Evolutionary conservation across 352 stramenopile genomes (phyloP).

Genomic region (Elongisporangium anandrum): DNA sequence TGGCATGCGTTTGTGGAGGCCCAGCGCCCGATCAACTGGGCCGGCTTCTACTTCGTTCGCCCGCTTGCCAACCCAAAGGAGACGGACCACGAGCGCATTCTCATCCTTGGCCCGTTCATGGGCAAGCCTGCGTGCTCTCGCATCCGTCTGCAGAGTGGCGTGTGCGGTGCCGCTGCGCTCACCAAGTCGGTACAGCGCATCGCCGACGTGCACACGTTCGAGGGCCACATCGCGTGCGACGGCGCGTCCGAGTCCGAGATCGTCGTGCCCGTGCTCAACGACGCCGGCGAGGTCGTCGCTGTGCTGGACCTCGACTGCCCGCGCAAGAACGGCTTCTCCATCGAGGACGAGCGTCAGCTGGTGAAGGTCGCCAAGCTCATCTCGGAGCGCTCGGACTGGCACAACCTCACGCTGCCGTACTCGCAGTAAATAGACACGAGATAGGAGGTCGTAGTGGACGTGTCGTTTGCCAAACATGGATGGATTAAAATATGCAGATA

Average conservation of each 20-base stretch:
- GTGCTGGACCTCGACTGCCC: slow-evolving; percentile 82
- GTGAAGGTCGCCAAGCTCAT: slow-evolving; percentile 51
- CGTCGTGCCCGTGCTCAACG: slow-evolving; percentile 67
- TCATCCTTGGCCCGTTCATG: slow-evolving; percentile 78
- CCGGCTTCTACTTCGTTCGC: slow-evolving; percentile 76
- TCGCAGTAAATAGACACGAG: slow-evolving; percentile 14
- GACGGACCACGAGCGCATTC: slow-evolving; percentile 45
- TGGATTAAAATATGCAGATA: background rate
- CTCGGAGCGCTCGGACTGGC: slow-evolving; percentile 59
- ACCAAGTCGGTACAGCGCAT: slow-evolving; percentile 74
- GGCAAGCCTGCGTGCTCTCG: slow-evolving; percentile 80
- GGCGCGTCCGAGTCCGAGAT: slow-evolving; percentile 77
- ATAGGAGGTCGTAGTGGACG: background rate
- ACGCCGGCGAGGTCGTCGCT: slow-evolving; percentile 57
- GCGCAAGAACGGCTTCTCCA: slow-evolving; percentile 61
- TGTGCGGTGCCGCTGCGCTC: slow-evolving; percentile 61
- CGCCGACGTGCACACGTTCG: slow-evolving; percentile 65
- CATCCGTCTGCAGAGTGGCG: slow-evolving; percentile 70
- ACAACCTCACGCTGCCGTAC: slow-evolving; percentile 54
- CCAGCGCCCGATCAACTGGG: slow-evolving; percentile 71
- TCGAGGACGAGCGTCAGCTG: slow-evolving; percentile 64
- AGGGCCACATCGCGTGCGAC: slow-evolving; percentile 82
- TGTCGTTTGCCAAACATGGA: background rate
- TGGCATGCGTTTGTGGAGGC: slow-evolving; percentile 74
- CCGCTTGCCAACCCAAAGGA: slow-evolving; percentile 55